Evolutionary conservation across 345 rosid genomes (phyloP).

Genomic region (Mercurialis annua): DNA sequence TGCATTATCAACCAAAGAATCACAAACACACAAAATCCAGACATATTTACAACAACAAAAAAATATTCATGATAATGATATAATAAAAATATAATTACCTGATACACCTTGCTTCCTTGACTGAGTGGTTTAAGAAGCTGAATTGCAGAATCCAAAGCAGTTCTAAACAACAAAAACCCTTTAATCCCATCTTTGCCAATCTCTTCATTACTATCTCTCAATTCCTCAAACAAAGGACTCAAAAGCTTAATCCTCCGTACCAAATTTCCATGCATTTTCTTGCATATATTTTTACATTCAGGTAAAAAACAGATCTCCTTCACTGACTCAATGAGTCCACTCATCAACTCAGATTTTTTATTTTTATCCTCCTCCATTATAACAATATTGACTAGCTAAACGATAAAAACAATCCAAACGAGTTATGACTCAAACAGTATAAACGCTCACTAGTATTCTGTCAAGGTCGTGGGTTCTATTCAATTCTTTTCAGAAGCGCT

Average conservation of each 20-base stretch:
- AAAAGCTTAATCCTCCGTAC: slow-evolving; percentile 87
- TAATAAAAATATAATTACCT: slow-evolving; percentile 38
- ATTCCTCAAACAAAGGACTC: slow-evolving; percentile 92
- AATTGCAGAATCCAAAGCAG: slow-evolving; percentile 60
- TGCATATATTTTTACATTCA: slow-evolving; percentile 51
- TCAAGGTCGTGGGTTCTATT: too few species aligned
- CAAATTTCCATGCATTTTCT: slow-evolving; percentile 73
- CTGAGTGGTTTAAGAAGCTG: slow-evolving; percentile 55
- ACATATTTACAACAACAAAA: too few species aligned
- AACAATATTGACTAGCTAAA: slow-evolving; percentile 28
- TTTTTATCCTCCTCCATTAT: slow-evolving; percentile 30
- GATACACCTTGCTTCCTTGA: slow-evolving; percentile 78
- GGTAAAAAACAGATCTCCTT: slow-evolving; percentile 65
- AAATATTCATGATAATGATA: too few species aligned
- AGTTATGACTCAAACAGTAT: not conserved
- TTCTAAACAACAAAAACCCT: slow-evolving; percentile 50
- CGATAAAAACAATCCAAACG: not conserved
- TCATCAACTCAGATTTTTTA: slow-evolving; percentile 38
- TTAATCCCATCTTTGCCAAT: slow-evolving; percentile 37
- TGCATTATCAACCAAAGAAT: too few species aligned
- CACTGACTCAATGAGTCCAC: slow-evolving; percentile 50
- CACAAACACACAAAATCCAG: too few species aligned
- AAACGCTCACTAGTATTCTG: too few species aligned
- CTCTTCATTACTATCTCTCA: slow-evolving; percentile 44
- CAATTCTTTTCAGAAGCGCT: too few species aligned